phyloP scores from a whole-genome alignment of 257 asterid genomes.

The Solanum pinnatisectum region DNA sequence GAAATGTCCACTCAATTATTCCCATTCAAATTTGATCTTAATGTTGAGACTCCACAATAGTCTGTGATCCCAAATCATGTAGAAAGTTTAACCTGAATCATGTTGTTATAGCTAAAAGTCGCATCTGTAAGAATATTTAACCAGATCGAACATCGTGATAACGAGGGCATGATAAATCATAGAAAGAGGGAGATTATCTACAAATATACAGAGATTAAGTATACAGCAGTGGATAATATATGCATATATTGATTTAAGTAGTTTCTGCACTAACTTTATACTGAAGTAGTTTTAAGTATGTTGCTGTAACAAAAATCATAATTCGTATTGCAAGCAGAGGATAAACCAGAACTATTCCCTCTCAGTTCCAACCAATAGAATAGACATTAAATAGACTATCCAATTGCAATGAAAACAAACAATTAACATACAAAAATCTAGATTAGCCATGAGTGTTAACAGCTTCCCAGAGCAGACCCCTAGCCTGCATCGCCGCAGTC shows the following conservation, averaged over 20 bases:
- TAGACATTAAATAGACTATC: neutral
- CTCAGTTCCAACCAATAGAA: neutral
- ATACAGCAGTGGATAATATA: neutral
- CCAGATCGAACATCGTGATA: too few relatives aligned
- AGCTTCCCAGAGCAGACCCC: constrained; percentile 87
- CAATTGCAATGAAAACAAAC: neutral
- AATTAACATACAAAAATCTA: neutral
- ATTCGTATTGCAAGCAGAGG: neutral
- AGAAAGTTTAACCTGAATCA: too few relatives aligned
- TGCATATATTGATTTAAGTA: neutral
- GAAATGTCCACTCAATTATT: neutral
- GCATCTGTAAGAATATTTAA: too few relatives aligned
- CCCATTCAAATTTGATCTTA: neutral
- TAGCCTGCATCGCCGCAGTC: constrained; percentile 67
- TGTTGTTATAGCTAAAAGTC: too few relatives aligned
- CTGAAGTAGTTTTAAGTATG: neutral
- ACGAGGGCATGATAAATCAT: neutral
- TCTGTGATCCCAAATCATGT: too few relatives aligned
- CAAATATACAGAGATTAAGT: neutral
- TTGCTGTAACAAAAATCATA: neutral
- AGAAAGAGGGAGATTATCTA: neutral
- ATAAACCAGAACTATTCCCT: neutral
- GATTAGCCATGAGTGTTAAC: constrained; percentile 75
- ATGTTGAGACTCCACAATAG: neutral
- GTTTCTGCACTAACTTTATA: neutral